phyloP scores from a whole-genome alignment of 208 protist species.

The Crithidia bombi region DNA sequence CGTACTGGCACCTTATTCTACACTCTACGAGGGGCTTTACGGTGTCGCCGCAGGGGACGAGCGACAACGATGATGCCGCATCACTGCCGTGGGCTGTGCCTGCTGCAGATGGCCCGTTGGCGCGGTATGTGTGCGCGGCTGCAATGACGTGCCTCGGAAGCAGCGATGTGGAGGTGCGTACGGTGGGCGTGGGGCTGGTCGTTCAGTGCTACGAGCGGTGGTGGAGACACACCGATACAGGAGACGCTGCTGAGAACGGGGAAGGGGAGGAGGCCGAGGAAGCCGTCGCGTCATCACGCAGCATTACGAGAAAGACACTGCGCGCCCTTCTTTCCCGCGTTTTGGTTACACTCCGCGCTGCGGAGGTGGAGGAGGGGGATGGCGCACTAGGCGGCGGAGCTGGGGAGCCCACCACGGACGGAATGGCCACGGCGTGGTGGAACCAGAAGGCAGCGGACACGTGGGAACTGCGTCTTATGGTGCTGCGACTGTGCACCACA shows the following conservation, averaged over 20 bases:
- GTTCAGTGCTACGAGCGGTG: slow-evolving; percentile 29
- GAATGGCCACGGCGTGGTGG: slow-evolving; percentile 24
- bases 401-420: background rate
- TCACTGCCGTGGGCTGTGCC: background rate
- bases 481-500: slow-evolving; percentile 22
- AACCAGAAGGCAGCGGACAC: slow-evolving; percentile 1
- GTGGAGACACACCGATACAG: background rate
- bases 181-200: slow-evolving; percentile 25
- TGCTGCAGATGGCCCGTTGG: slow-evolving; percentile 14
- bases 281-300: background rate
- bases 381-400: background rate
- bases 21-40: slow-evolving; percentile 10
- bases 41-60: background rate
- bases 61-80: background rate
- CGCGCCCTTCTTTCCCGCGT: slow-evolving; percentile 4
- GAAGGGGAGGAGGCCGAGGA: background rate
- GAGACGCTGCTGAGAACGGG: background rate
- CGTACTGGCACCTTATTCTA: slow-evolving; percentile 25
- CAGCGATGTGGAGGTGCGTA: slow-evolving; percentile 14
- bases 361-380: background rate
- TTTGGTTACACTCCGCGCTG: background rate
- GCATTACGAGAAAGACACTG: background rate
- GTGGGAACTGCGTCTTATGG: slow-evolving; percentile 43
- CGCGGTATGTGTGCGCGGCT: slow-evolving; percentile 7
- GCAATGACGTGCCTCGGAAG: slow-evolving; percentile 18